Conservation (phyloP, 2,329 filamentous ascomycete species). For the Septoria linicola region DNA sequence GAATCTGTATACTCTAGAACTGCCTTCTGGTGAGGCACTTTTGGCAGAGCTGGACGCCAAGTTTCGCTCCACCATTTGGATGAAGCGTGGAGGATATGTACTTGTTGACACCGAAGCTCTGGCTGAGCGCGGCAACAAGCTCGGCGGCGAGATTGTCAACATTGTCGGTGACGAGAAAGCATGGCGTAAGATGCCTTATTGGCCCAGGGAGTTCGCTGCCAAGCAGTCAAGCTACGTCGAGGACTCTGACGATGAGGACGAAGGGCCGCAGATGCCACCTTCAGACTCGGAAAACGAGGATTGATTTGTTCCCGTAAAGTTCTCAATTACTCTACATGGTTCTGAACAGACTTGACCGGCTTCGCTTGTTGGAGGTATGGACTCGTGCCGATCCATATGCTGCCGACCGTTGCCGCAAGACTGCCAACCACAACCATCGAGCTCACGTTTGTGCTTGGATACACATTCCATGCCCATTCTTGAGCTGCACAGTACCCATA, state of each 20-base stretch:
- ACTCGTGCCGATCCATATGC: conserved; percentile 52
- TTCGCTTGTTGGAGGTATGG: conserved; percentile 13
- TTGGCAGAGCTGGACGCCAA: conserved; percentile 78
- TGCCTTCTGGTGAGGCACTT: conserved; percentile 64
- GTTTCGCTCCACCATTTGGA: conserved; percentile 91
- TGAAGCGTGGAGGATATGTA: conserved; percentile 85
- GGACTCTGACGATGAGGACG: conserved; percentile 70
- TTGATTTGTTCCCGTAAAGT: neutral
- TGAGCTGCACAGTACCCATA: conserved; percentile 72
- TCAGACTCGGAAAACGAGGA: conserved; percentile 34
- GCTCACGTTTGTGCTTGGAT: conserved; percentile 71
- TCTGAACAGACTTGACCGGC: conserved; percentile 6
- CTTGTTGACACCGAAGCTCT: conserved; percentile 70
- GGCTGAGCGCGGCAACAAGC: conserved; percentile 69
- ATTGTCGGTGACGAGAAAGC: conserved; percentile 86
- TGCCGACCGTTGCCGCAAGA: conserved; percentile 64
- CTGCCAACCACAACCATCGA: conserved; percentile 68
- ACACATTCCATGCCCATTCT: conserved; percentile 93
- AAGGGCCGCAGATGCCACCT: conserved; percentile 42
- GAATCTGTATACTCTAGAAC: conserved; percentile 77
- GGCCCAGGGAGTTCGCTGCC: conserved; percentile 52
- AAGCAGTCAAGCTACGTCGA: conserved; percentile 60
- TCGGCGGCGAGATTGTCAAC: conserved; percentile 87
- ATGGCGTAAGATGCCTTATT: conserved; percentile 87
- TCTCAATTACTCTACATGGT: conserved; percentile 21